phyloP scores from a whole-genome alignment of 2,329 filamentous ascomycete genomes.

The Thielaviopsis ethacetica region DNA sequence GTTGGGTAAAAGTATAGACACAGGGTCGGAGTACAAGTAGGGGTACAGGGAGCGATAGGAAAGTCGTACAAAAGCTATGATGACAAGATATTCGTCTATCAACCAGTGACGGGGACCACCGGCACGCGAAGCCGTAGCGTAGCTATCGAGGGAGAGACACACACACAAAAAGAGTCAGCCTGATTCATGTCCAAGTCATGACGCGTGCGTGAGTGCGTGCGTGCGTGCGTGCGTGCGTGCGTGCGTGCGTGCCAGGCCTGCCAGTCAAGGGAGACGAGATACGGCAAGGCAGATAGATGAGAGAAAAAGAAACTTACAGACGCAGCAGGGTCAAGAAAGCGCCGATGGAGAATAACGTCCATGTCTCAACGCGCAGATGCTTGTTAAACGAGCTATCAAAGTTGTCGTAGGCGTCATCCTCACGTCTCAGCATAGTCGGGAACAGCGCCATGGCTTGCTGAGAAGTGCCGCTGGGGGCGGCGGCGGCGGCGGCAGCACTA shows the following conservation, averaged over 20 bases:
- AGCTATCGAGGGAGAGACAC: not conserved
- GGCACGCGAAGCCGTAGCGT: conserved; percentile 8
- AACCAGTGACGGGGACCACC: conserved; percentile 11
- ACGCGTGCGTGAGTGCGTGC: too few relatives aligned
- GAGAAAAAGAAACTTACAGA: conserved; percentile 6
- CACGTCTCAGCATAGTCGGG: not conserved
- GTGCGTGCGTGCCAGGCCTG: too few relatives aligned
- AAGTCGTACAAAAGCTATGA: conserved; percentile 9
- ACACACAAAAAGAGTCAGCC: not conserved
- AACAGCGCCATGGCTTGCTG: not conserved
- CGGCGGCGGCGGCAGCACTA: too few relatives aligned
- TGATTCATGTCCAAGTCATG: not conserved
- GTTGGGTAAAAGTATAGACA: not conserved
- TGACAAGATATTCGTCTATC: conserved; percentile 9
- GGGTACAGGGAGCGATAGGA: not conserved
- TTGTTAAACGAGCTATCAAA: conserved; percentile 8
- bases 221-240: too few relatives aligned
- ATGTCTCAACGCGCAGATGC: conserved; percentile 5
- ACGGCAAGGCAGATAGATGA: too few relatives aligned
- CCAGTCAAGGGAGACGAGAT: not conserved
- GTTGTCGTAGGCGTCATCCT: conserved; percentile 8
- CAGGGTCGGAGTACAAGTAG: not conserved
- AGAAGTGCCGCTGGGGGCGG: not conserved
- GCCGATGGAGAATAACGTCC: conserved; percentile 10
- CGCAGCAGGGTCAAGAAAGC: conserved; percentile 5